These are phyloP conservation scores for Tolypocladium amazonense DNA, from an alignment of 2,329 filamentous ascomycete species.

Conservation along the genomic window DNA sequence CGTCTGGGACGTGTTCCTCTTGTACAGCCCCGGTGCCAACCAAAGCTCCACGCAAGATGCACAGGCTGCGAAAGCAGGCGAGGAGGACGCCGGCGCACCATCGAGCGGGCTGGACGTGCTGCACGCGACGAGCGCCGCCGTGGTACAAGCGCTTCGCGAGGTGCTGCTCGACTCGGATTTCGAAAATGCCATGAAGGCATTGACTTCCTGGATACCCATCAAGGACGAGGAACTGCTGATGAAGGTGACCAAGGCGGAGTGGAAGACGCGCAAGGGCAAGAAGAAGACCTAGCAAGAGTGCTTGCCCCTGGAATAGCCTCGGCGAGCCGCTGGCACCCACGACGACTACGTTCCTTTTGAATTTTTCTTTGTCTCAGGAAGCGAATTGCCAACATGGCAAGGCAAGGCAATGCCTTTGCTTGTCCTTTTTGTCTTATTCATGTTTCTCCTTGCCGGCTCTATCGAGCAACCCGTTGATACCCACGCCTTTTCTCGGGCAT, in stretches of 20 bases:
- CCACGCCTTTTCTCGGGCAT: not conserved
- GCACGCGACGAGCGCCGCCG: conserved; percentile 78
- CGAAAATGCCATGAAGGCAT: conserved; percentile 93
- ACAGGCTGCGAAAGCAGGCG: not conserved
- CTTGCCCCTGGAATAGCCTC: conserved; percentile 13
- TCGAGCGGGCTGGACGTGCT: conserved; percentile 64
- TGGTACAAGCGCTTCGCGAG: conserved; percentile 83
- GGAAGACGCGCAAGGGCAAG: conserved; percentile 52
- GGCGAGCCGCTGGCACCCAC: conserved; percentile 3
- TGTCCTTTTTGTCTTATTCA: not conserved
- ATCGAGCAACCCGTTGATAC: not conserved
- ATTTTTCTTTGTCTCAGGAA: conserved; percentile 4
- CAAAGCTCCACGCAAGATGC: conserved; percentile 1
- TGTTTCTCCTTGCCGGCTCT: not conserved
- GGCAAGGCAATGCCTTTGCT: not conserved
- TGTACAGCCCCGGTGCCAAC: conserved; percentile 48
- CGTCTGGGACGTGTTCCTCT: conserved; percentile 96
- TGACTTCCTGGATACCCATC: conserved; percentile 89
- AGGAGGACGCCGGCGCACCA: conserved; percentile 6
- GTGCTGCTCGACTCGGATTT: conserved; percentile 89
- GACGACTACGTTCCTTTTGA: conserved; percentile 1
- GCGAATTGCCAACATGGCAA: not conserved
- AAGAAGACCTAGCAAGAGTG: conserved; percentile 26
- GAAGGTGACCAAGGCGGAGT: conserved; percentile 80
- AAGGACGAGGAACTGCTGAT: conserved; percentile 91